Evolutionary conservation across 2,329 filamentous ascomycete genomes (phyloP).

Genomic region (Bimuria novae-zelandiae): DNA sequence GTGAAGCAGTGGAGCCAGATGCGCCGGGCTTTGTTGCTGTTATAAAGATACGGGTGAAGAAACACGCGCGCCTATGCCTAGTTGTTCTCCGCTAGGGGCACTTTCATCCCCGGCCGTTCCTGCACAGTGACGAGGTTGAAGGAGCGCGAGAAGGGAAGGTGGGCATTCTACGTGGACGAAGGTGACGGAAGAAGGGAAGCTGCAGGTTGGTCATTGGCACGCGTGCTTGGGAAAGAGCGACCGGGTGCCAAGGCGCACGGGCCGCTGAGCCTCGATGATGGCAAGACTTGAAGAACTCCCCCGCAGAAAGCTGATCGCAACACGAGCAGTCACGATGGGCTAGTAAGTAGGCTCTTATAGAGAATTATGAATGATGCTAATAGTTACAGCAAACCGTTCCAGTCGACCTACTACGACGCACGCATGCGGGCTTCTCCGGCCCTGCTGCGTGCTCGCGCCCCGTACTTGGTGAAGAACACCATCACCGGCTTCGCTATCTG

Average conservation of each 20-base stretch:
- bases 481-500: constrained; percentile 77
- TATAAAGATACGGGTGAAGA: constrained; percentile 29
- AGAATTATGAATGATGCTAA: constrained; percentile 13
- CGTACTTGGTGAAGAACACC: constrained; percentile 89
- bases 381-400: constrained; percentile 50
- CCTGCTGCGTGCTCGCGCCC: constrained; percentile 86
- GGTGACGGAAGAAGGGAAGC: background rate
- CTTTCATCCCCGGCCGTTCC: constrained; percentile 36
- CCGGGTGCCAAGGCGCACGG: constrained; percentile 6
- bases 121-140: constrained; percentile 23
- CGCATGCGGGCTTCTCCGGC: constrained; percentile 84
- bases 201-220: background rate
- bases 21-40: constrained; percentile 32
- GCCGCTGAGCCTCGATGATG: constrained; percentile 11
- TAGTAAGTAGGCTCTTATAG: constrained; percentile 32
- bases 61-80: constrained; percentile 32
- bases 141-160: constrained; percentile 31
- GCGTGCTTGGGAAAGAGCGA: constrained; percentile 6
- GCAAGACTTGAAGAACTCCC: background rate
- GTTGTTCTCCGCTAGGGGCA: constrained; percentile 19
- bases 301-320: constrained; percentile 4
- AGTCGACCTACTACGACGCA: constrained; percentile 89
- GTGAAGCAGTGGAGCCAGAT: constrained; percentile 7
- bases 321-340: constrained; percentile 32
- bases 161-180: constrained; percentile 21